These are phyloP conservation scores for Aureobasidium sp. DNA, from an alignment of 2,329 filamentous ascomycete species.

Conservation along the genomic window DNA sequence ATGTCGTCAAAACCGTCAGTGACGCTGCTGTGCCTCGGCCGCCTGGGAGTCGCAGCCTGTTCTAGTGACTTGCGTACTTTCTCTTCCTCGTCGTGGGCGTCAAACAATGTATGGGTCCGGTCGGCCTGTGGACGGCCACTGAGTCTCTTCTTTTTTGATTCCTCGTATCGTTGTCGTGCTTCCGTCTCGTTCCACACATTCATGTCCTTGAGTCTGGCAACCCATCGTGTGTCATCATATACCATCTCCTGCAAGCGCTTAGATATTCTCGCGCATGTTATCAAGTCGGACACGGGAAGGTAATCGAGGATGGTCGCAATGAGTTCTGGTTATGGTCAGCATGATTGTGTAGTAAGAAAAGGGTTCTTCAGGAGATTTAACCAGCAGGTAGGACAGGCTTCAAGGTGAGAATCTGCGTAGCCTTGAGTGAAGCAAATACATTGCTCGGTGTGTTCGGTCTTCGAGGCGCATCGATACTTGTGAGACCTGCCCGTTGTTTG, in stretches of 20 bases:
- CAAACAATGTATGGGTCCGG: slow-evolving; percentile 60
- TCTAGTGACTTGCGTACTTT: slow-evolving; percentile 40
- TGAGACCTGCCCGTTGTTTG: slow-evolving; percentile 8
- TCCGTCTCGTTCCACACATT: slow-evolving; percentile 87
- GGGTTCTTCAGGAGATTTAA: slow-evolving; percentile 27
- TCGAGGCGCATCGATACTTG: slow-evolving; percentile 17
- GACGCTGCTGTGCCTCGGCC: slow-evolving; percentile 30
- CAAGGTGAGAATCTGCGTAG: slow-evolving; percentile 70
- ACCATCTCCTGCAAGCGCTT: slow-evolving; percentile 94
- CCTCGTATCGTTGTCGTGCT: slow-evolving; percentile 73
- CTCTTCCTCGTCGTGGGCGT: slow-evolving; percentile 62
- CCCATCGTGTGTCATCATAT: slow-evolving; percentile 95
- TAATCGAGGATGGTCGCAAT: slow-evolving; percentile 83
- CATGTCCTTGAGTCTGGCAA: slow-evolving; percentile 77
- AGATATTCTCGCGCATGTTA: slow-evolving; percentile 77
- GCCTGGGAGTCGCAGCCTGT: slow-evolving; percentile 18
- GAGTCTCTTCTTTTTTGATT: slow-evolving; percentile 53
- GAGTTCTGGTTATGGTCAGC: slow-evolving; percentile 56
- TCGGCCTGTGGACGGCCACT: slow-evolving; percentile 33
- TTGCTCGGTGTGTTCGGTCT: slow-evolving; percentile 29
- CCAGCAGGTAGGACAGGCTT: slow-evolving; percentile 78
- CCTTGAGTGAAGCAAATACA: slow-evolving; percentile 69
- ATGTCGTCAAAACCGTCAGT: slow-evolving; percentile 77
- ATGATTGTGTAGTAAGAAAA: not conserved
- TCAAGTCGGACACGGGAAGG: slow-evolving; percentile 74